phyloP scores from a whole-genome alignment of 2,329 filamentous ascomycete species.

The Pezicula carpinea region DNA sequence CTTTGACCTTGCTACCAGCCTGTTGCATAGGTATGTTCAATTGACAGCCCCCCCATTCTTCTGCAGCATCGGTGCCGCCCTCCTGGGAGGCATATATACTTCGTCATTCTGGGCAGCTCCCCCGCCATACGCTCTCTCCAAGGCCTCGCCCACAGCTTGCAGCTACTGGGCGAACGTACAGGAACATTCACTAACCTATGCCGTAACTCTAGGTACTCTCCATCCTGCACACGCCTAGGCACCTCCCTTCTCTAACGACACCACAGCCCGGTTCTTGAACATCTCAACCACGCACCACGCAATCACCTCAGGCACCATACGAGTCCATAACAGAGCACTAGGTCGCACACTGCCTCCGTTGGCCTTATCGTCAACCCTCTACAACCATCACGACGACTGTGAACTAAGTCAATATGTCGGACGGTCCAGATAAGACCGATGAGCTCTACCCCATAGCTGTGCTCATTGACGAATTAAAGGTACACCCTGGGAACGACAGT shows the following conservation, averaged over 20 bases:
- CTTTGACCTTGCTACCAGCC: neutral
- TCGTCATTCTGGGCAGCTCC: conserved; percentile 1
- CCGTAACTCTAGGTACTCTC: too few relatives aligned
- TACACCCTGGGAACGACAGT: conserved; percentile 37
- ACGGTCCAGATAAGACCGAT: conserved; percentile 86
- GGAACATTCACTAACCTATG: too few relatives aligned
- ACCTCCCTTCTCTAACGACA: neutral
- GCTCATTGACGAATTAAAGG: conserved; percentile 99
- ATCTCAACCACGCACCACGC: conserved; percentile 1
- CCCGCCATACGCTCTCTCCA: neutral
- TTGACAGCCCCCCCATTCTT: neutral
- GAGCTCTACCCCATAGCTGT: conserved; percentile 99
- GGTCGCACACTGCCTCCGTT: conserved; percentile 23
- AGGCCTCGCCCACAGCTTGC: neutral
- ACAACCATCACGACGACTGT: conserved; percentile 21
- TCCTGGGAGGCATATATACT: neutral
- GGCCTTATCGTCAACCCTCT: conserved; percentile 27
- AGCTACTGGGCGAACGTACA: neutral
- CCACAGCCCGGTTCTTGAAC: neutral
- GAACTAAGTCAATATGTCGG: conserved; percentile 65
- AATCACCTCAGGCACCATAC: conserved; percentile 1
- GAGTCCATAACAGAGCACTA: conserved; percentile 24
- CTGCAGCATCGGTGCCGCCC: neutral
- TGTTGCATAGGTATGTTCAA: neutral
- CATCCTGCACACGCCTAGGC: neutral